Base-by-base conservation (phyloP, 148 eudicot species). In the Fagopyrum esculentum region DNA sequence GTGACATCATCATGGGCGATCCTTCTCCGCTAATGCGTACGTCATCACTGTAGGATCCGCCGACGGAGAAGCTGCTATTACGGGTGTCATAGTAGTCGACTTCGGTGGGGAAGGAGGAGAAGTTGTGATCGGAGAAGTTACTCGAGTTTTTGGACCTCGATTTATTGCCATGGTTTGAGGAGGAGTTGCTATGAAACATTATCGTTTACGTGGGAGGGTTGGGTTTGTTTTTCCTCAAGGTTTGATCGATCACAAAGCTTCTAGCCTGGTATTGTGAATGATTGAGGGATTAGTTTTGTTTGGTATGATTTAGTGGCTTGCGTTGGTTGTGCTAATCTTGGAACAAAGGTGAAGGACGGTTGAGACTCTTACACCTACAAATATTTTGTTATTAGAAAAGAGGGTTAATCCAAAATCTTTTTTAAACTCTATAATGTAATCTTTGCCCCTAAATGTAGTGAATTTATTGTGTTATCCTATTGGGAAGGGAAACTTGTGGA, bases 1-100 rank as follows among this genome's bases (percentile, higher is more conserved):
- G 93, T 0, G 93, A 89, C 93, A 87, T 89, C 90, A 83, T 85
- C 85, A 89, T 83, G 0, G 93, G 90, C 5, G 93, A 89, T 29
- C 81, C 84, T 16, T 87, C 91, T 0, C 80, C 68, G 71, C 93
- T 87, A 30, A 81, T 44, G 12, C 89, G 78, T 0, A 48, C 74
- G 0, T 49, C 70, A 4, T 85, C 90, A 5, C 80, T 81, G 9
- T 72, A 68, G 71, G 78, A 80, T 7, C 83, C 78, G 40, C 73
- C 69, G 17, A 75, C 85, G 2, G 90, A 84, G 71, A 82, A 85
- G 73, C 84, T 79, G 60, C 93, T 89, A 30, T 73, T 71, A 8
- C 89, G 84, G 51, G n/a, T 74, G 16, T 73, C 52, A 15, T 71
- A 47, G 47, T 19, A 79, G 26, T 85, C 86, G 0, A 59, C 45